These are phyloP conservation scores for Paracoccidioides brasiliensis DNA, from an alignment of 2,329 filamentous ascomycete genomes.

Conservation along the genomic window DNA sequence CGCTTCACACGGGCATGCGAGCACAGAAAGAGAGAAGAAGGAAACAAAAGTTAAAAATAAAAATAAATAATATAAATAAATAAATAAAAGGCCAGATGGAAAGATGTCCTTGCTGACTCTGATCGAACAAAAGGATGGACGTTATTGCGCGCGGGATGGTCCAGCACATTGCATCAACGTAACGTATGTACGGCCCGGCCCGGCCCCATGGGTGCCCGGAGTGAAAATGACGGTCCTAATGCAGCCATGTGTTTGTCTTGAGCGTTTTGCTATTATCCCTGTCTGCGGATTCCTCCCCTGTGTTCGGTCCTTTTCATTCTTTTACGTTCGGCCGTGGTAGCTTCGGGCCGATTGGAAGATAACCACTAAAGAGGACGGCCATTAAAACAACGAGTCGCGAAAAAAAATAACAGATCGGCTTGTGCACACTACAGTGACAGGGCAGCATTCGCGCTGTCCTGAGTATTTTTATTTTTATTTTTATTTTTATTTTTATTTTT, in stretches of 20 bases:
- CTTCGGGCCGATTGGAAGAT: slow-evolving; percentile 2
- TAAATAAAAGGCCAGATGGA: neutral
- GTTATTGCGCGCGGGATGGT: neutral
- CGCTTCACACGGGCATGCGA: too few relatives aligned
- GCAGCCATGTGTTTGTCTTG: slow-evolving; percentile 18
- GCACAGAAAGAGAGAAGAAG: too few relatives aligned
- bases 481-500: too few relatives aligned
- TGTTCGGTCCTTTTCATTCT: neutral
- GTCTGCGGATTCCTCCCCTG: slow-evolving; percentile 16
- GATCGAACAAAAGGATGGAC: neutral
- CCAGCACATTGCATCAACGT: neutral
- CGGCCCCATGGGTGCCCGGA: too few relatives aligned
- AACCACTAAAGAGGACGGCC: slow-evolving; percentile 9
- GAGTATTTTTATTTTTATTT: too few relatives aligned
- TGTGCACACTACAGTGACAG: slow-evolving; percentile 29
- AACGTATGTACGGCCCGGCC: too few relatives aligned
- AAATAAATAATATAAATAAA: neutral
- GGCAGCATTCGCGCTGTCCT: slow-evolving; percentile 29
- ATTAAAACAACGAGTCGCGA: neutral
- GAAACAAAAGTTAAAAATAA: neutral
- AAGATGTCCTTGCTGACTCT: neutral
- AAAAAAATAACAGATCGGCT: slow-evolving; percentile 29
- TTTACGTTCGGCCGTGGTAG: neutral
- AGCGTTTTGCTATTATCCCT: slow-evolving; percentile 23
- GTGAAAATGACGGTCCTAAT: neutral